Evolutionary conservation across 306 rosid genomes (phyloP), one percentile per base, ranked within the genome.

Genomic region (Adenanthera pavonina): DNA sequence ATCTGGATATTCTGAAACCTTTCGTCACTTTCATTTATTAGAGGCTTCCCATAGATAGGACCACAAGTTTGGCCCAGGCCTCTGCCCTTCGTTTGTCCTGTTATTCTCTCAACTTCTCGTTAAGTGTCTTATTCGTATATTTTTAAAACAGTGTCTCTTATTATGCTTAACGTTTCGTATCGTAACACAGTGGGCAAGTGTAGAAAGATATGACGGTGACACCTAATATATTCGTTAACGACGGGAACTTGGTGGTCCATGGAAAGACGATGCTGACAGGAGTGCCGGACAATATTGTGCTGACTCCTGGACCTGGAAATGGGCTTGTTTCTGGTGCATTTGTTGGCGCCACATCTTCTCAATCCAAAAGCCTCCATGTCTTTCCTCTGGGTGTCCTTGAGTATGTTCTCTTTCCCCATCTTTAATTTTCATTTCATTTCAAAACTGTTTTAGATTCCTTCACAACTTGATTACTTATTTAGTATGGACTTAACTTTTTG

Each of bases 241-340:
- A 93, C 46, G 95, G 93, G 52, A 95, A 89, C 82, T 83, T 95
- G 70, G 92, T 95, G 84, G 97, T 92, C 38, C 94, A 91, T 25
- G 97, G 97, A 15, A 92, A 90, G 91, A 91, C 91, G 83, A 88
- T 93, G 64, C 62, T 95, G 36, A 93, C 84, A 3, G 97, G 94
- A 51, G 91, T 95, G 11, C 95, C 97, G 0, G 92, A 91, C 78
- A 95, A 91, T 79, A 82, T 95, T 83, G 91, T 90, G 77, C 78
- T 92, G 38, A 90, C 87, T 34, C 92, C 97, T 3, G 95, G 86
- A 5, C 82, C 89, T 0, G 92, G 89, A 6, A 78, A 47, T 12
- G 97, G 97, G 52, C 52, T 11, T 48, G 15, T 48, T 48, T 2
- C 52, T 11, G 95, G 97, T 41, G 89, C 93, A 8, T 93, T 95